Evolutionary conservation across 2,329 filamentous ascomycete genomes (phyloP), one percentile per base, ranked within the genome.

Genomic region (Penicillium rolfsii): DNA sequence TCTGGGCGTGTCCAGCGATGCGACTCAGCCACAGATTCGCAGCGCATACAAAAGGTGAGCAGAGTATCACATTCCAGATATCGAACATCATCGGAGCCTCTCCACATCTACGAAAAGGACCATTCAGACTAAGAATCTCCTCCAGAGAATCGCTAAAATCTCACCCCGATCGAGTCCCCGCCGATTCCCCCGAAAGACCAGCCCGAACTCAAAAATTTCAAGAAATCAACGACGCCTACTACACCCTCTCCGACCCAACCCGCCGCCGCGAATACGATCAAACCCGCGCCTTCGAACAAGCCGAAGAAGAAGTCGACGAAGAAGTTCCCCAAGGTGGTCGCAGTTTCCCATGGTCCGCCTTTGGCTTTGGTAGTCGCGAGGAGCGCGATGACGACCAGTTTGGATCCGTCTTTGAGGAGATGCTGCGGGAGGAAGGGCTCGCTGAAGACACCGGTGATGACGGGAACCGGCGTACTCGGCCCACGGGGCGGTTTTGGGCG

Each of bases 211-310:
- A 90, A 72, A 89, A 89, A 74, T 97, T 97, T 81, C 93, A 97
- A 77, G 86, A 91, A 66, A 91, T 97, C 71, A 96, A 96, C 80
- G 93, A 96, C 73, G 92, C 93, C 64, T 97, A 96, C 82, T 96
- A 91, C 77, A 93, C 91, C 0, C 87, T 98, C 30, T 96, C 91
- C 0, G 93, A 98, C 74, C 74, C 88, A 8, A 79, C 82, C 0
- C 87, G 94, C 30, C 87, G 94, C 56, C 84, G 87, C 63, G 92
- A 97, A 61, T 98, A 97, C 79, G 94, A 98, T 73, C 82, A 85
- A 56, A 87, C 92, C 61, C 85, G 90, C 40, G 76, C 79, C 26
- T 78, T 81, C 36, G 76, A 80, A n/a, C 76, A 75, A 19, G 81
- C 75, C 54, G 80, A 75, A 48, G 73, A 76, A 36, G 78, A 81